Evolutionary conservation across 345 rosid genomes (phyloP).

Genomic region (Populus nigra): DNA sequence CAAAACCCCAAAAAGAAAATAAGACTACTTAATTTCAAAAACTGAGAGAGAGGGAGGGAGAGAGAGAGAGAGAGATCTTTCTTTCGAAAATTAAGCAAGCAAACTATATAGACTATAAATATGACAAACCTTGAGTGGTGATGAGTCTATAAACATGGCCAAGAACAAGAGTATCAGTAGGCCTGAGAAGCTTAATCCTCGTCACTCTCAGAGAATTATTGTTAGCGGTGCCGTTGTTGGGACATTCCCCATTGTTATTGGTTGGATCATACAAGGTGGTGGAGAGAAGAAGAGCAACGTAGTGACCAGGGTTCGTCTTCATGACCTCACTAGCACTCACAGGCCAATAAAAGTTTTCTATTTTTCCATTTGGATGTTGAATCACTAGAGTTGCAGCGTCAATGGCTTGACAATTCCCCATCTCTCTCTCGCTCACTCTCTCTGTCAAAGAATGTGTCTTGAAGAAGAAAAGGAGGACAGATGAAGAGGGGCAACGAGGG

Average conservation of each 20-base stretch:
- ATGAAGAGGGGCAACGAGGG: slow-evolving; percentile 9
- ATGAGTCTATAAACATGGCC: slow-evolving; percentile 87
- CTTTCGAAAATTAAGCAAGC: background rate
- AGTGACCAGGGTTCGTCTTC: slow-evolving; percentile 86
- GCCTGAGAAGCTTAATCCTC: slow-evolving; percentile 86
- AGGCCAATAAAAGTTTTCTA: slow-evolving; percentile 60
- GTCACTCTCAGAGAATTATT: slow-evolving; percentile 58
- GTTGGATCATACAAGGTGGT: slow-evolving; percentile 47
- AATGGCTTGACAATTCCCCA: slow-evolving; percentile 94
- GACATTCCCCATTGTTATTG: slow-evolving; percentile 7
- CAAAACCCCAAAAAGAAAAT: background rate
- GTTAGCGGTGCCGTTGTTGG: background rate
- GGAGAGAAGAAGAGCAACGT: slow-evolving; percentile 87
- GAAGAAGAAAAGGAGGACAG: background rate
- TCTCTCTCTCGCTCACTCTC: slow-evolving; percentile 13
- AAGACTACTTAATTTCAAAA: slow-evolving; percentile 1
- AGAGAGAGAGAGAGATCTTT: background rate
- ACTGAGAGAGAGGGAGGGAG: background rate
- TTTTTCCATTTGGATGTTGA: slow-evolving; percentile 77
- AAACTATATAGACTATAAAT: background rate
- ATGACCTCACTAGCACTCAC: slow-evolving; percentile 65
- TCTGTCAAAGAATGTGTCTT: background rate
- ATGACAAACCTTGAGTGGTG: slow-evolving; percentile 57
- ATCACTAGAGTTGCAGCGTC: slow-evolving; percentile 75
- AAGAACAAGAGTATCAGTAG: slow-evolving; percentile 69